A percentile compares a stretch with the other conserved stretches of the same genome.
phyloP scores from a whole-genome alignment of 768 basidiomycete species.

The Mycena floridula region DNA sequence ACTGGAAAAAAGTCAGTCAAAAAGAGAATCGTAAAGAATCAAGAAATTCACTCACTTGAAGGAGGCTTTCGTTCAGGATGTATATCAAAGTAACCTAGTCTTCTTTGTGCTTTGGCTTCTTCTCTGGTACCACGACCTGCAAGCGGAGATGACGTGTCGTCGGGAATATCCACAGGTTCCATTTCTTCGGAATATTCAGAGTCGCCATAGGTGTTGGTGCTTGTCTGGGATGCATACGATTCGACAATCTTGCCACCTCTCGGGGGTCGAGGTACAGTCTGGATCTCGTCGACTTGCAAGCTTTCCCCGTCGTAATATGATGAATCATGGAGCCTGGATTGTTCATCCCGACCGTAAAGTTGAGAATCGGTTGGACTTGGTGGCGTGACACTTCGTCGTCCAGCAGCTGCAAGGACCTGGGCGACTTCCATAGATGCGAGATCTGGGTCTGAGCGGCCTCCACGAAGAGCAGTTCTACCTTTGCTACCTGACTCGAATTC shows the following conservation, averaged over 20 bases:
- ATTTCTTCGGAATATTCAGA: not conserved
- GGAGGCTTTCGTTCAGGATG: constrained; percentile 64
- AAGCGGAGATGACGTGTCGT: not conserved
- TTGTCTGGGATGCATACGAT: no score
- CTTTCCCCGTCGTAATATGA: no score
- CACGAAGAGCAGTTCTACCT: constrained; percentile 30
- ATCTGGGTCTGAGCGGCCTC: constrained; percentile 22
- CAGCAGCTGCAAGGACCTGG: constrained; percentile 6
- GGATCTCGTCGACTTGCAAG: constrained; percentile 29
- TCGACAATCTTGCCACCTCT: no score
- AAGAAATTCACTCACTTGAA: no score
- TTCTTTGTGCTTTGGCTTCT: constrained; percentile 21
- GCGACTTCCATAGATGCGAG: constrained; percentile 25
- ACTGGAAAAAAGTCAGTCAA: constrained; percentile 1
- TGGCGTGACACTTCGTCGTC: no score
- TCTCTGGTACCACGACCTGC: no score
- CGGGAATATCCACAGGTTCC: constrained; percentile 2
- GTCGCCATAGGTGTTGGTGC: constrained; percentile 2
- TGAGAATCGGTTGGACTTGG: no score
- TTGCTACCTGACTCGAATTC: constrained; percentile 31
- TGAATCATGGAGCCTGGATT: no score
- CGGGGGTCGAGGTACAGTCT: constrained; percentile 29
- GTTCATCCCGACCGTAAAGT: no score
- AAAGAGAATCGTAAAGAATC: no score
- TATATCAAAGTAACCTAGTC: constrained; percentile 71